Percentiles rank a stretch among this genome's conserved stretches.
Evolutionary conservation across 352 stramenopile genomes (phyloP).

Genomic region (Globisporangium echinulatum): DNA sequence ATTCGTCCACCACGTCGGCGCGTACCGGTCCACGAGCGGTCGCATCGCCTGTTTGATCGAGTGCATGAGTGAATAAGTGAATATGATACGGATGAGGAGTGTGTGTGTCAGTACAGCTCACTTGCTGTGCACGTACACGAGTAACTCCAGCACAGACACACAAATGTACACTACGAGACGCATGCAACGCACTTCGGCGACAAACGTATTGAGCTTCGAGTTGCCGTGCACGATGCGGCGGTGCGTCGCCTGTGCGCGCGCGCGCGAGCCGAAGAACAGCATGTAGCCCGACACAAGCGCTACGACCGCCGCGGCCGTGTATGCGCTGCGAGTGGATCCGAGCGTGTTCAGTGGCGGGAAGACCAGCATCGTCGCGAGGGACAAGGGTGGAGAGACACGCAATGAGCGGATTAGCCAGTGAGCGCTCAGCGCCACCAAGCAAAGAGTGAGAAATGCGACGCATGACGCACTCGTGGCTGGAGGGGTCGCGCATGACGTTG

Average conservation of each 20-base stretch:
- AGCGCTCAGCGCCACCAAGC: background rate
- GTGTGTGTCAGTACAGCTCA: too few species aligned
- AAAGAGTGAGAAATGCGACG: background rate
- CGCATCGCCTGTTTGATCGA: background rate
- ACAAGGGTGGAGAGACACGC: background rate
- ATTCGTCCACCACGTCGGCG: conserved; percentile 74
- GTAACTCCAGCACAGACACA: background rate
- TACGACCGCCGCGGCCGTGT: conserved; percentile 1
- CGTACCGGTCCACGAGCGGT: conserved; percentile 21
- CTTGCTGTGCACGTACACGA: background rate
- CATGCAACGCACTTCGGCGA: conserved; percentile 1
- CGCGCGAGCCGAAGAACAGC: conserved; percentile 2
- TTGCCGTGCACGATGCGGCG: conserved; percentile 13
- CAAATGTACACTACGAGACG: too few species aligned
- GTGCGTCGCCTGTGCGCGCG: conserved; percentile 2
- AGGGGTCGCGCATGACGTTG: conserved; percentile 5
- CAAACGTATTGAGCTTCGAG: conserved; percentile 11
- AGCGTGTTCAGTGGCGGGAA: background rate
- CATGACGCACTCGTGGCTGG: conserved; percentile 5
- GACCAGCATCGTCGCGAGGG: background rate
- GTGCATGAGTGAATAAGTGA: background rate
- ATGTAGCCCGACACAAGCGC: conserved; percentile 7
- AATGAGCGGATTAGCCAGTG: background rate
- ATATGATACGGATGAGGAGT: background rate
- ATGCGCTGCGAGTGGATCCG: conserved; percentile 3